Evolutionary conservation across 495 filamentous ascomycete genomes (phyloP).

Genomic region (Lepraria neglecta): DNA sequence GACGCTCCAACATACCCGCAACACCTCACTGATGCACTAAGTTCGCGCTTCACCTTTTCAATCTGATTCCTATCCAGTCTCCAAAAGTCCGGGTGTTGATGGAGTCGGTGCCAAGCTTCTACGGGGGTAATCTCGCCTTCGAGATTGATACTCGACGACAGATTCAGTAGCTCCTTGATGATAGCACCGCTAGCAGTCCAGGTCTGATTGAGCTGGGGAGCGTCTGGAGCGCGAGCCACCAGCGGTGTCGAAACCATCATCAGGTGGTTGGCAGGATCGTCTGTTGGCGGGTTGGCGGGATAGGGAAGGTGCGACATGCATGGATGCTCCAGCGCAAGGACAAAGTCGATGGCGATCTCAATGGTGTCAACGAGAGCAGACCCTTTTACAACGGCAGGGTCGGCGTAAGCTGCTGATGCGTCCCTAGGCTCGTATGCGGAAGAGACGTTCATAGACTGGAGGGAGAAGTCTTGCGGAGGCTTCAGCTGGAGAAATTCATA

Average conservation of each 20-base stretch:
- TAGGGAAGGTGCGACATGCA: constrained; percentile 29
- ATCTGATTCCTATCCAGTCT: constrained; percentile 18
- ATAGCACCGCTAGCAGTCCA: constrained; percentile 25
- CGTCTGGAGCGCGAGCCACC: constrained; percentile 20
- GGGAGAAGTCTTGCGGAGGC: constrained; percentile 21
- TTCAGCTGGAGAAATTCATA: constrained; percentile 20
- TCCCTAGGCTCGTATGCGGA: constrained; percentile 4
- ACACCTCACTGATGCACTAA: constrained; percentile 25
- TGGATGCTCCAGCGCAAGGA: constrained; percentile 29
- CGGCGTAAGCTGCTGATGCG: neutral
- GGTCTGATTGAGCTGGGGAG: constrained; percentile 19
- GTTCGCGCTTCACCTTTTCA: constrained; percentile 24
- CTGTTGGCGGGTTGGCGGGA: constrained; percentile 17
- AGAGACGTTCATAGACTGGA: constrained; percentile 19
- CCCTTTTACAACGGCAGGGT: neutral
- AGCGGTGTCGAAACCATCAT: constrained; percentile 27
- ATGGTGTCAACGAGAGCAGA: constrained; percentile 18
- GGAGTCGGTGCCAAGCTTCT: constrained; percentile 29
- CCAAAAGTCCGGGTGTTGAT: constrained; percentile 26
- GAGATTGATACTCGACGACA: constrained; percentile 50
- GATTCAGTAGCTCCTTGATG: constrained; percentile 28
- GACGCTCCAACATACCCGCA: constrained; percentile 25
- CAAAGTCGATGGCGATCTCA: constrained; percentile 29
- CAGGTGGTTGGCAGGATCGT: constrained; percentile 25
- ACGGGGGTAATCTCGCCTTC: constrained; percentile 58